Conservation (phyloP, 2,329 filamentous ascomycete species). For the Aspergillus hortae region DNA sequence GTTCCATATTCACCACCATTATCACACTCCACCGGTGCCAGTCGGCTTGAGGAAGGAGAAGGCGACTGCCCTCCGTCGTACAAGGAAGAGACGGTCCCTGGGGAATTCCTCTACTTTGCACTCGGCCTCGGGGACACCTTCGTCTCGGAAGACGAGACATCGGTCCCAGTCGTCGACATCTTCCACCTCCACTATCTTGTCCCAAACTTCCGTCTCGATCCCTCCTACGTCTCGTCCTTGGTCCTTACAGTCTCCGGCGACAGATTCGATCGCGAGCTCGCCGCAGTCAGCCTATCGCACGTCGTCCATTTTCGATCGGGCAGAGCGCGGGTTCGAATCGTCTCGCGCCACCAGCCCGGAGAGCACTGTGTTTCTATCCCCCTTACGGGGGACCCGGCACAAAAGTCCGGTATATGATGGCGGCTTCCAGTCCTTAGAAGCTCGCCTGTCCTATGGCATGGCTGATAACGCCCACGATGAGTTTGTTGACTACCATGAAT, state of each 20-base stretch:
- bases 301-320: conserved; percentile 74
- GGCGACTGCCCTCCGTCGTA: conserved; percentile 49
- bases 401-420: conserved; percentile 56
- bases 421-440: conserved; percentile 43
- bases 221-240: conserved; percentile 42
- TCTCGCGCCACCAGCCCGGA: conserved; percentile 79
- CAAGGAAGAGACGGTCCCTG: conserved; percentile 69
- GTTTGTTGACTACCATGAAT: conserved; percentile 15
- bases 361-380: conserved; percentile 63
- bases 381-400: conserved; percentile 61
- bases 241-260: conserved; percentile 40
- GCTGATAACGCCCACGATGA: conserved; percentile 12
- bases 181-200: conserved; percentile 58
- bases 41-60: conserved; percentile 52
- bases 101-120: conserved; percentile 53
- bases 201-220: conserved; percentile 59
- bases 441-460: conserved; percentile 5
- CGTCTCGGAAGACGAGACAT: conserved; percentile 30
- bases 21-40: conserved; percentile 65
- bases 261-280: conserved; percentile 72
- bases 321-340: conserved; percentile 60
- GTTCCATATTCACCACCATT: conserved; percentile 91
- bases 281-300: conserved; percentile 70
- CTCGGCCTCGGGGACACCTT: conserved; percentile 25
- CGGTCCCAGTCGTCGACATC: conserved; percentile 39